Base-by-base conservation (phyloP, 257 asterid species). In the Mentha longifolia region DNA sequence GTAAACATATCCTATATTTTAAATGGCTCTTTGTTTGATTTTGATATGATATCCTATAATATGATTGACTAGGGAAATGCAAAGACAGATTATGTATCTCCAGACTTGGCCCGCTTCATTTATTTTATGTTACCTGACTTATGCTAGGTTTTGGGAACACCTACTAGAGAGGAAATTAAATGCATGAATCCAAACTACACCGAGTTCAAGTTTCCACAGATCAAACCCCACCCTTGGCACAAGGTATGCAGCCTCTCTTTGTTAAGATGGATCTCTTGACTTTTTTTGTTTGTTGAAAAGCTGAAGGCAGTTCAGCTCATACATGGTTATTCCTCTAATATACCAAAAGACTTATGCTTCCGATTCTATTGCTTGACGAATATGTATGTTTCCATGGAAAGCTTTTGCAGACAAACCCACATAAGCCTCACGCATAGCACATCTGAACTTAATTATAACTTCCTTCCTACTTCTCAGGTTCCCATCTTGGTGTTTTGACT, bases 191-290 rank as follows among this genome's bases (percentile, higher is more conserved):
- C 98, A 47, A 92, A 92, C 85, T 92, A 92, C 62, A 90, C 96
- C 0, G 97, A 92, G 79, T 92, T 92, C 78, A 92, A 90, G 80
- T 92, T 92, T 79, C 98, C 97, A 54, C 98, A 92, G 82, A 92
- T 90, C 85, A 92, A 92, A 78, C 93, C 97, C 73, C 98, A 92
- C 78, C 98, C 98, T n/a, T 92, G 98, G 98, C 98, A 92, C 84
- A 92, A 92, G 97, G 98, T 90, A 70, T 74, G 50, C 70, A 64
- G 62, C 42, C 47, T 66, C 16, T 33, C 66, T 66, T 49, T 65
- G 56, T 42, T 45, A 3, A 46, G 16, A 30, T 61, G 22, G 12
- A 19, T 59, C 49, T 42, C 60, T 14, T 47, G 6, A 10, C 15
- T 49, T 2, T 10, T 22, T 30, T 63, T 22, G 22, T 30, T 39